phyloP scores from a whole-genome alignment of 176 grass and related monocot genomes.

The Oryza glaberrima region DNA sequence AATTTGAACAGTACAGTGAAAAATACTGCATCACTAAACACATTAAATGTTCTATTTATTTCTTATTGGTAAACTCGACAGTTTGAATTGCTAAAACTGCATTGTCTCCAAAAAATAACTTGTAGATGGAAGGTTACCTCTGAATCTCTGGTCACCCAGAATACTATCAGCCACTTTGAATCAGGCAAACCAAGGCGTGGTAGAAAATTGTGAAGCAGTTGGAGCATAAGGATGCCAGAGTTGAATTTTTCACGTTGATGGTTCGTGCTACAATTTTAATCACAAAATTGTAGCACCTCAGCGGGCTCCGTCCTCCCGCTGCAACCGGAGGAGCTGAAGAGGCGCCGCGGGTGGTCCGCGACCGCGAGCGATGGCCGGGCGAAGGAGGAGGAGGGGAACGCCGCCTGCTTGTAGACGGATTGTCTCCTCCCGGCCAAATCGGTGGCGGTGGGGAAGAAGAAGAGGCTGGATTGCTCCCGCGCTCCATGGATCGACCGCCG shows the following conservation, averaged over 20 bases:
- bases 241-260: slow-evolving; percentile 76
- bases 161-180: slow-evolving; percentile 37
- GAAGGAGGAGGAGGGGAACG: too few species aligned
- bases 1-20: background rate
- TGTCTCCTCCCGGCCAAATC: too few species aligned
- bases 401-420: too few species aligned
- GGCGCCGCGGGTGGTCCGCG: too few species aligned
- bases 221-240: slow-evolving; percentile 79
- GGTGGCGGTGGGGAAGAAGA: too few species aligned
- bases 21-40: background rate
- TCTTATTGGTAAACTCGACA: background rate
- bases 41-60: background rate
- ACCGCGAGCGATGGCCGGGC: too few species aligned
- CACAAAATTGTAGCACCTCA: background rate
- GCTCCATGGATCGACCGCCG: too few species aligned
- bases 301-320: too few species aligned
- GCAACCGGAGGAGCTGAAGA: too few species aligned
- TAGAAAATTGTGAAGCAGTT: slow-evolving; percentile 76
- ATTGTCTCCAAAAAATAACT: background rate
- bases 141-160: background rate
- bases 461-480: too few species aligned
- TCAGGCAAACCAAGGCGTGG: slow-evolving; percentile 85
- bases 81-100: background rate
- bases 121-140: background rate
- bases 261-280: slow-evolving; percentile 42